A percentile compares a stretch with the other conserved stretches of the same genome.
phyloP scores from a whole-genome alignment of 2,329 filamentous ascomycete genomes.

The Colletotrichum liaoningense region DNA sequence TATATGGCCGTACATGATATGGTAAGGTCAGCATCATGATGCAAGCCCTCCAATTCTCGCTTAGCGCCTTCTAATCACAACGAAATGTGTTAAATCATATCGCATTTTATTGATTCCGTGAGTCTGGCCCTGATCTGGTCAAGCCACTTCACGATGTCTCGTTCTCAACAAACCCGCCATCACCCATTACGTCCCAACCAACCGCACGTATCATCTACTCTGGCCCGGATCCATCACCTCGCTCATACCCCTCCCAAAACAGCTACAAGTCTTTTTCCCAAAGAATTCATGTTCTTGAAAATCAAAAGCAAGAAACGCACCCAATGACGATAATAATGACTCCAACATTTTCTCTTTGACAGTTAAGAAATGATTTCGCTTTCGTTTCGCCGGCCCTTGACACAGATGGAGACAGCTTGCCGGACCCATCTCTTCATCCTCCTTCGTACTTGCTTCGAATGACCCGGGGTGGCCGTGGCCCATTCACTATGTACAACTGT shows the following conservation, averaged over 20 bases:
- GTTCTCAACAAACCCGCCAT: background rate
- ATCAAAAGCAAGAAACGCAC: conserved; percentile 30
- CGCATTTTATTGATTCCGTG: conserved; percentile 4
- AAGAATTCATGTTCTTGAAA: conserved; percentile 19
- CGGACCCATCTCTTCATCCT: conserved; percentile 21
- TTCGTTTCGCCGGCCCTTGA: background rate
- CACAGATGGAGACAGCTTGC: conserved; percentile 13
- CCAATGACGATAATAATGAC: background rate
- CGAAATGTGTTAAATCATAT: background rate
- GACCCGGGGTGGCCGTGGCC: background rate
- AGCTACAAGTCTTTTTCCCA: conserved; percentile 15
- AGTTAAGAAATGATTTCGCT: background rate
- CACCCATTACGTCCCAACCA: conserved; percentile 3
- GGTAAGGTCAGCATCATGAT: background rate
- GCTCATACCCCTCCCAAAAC: background rate
- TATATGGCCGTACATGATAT: background rate
- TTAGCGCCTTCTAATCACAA: background rate
- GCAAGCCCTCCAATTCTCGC: conserved; percentile 5
- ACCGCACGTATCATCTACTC: background rate
- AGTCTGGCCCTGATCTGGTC: background rate
- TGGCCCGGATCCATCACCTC: background rate
- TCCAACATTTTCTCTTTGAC: background rate
- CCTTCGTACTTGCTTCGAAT: conserved; percentile 5
- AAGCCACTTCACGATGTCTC: conserved; percentile 7
- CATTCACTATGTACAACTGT: background rate